A percentile compares a stretch with the other conserved stretches of the same genome.
Conservation (phyloP, 495 filamentous ascomycete species). For the Penicillium maclennaniae region DNA sequence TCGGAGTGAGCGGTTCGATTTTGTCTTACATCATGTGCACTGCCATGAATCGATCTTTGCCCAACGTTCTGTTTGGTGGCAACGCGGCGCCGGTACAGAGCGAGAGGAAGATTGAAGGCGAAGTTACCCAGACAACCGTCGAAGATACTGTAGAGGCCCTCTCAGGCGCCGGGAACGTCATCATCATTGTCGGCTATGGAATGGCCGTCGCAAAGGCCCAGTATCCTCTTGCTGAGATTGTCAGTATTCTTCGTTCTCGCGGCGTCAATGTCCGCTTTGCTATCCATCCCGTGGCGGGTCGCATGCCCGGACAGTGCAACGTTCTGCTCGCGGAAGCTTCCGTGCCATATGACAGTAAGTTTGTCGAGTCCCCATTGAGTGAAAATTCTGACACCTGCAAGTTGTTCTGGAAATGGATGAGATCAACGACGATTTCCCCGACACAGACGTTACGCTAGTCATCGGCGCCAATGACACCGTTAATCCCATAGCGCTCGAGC, state of each 20-base stretch:
- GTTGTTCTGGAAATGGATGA: constrained; percentile 85
- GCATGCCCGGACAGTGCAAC: constrained; percentile 86
- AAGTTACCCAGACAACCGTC: constrained; percentile 64
- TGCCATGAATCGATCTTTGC: constrained; percentile 77
- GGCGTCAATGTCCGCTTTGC: constrained; percentile 79
- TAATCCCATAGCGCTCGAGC: constrained; percentile 77
- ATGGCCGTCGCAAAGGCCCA: constrained; percentile 88
- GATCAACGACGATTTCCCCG: constrained; percentile 81
- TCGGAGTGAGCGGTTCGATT: constrained; percentile 77
- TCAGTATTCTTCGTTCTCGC: constrained; percentile 60
- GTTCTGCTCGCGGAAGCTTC: constrained; percentile 77
- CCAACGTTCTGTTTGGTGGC: constrained; percentile 79
- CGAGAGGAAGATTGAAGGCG: constrained; percentile 70
- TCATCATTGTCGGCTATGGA: constrained; percentile 80
- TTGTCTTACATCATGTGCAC: constrained; percentile 80
- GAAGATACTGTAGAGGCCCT: constrained; percentile 73
- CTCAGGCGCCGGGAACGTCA: constrained; percentile 66
- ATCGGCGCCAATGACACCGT: constrained; percentile 86
- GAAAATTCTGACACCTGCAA: constrained; percentile 18
- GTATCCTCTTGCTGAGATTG: constrained; percentile 78
- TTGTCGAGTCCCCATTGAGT: neutral
- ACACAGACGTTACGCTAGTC: constrained; percentile 79
- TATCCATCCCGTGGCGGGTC: constrained; percentile 77
- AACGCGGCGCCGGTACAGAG: constrained; percentile 56
- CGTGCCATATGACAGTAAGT: constrained; percentile 71